These are phyloP conservation scores for Abelmoschus esculentus DNA, from an alignment of 345 rosid genomes.

Conservation along the genomic window DNA sequence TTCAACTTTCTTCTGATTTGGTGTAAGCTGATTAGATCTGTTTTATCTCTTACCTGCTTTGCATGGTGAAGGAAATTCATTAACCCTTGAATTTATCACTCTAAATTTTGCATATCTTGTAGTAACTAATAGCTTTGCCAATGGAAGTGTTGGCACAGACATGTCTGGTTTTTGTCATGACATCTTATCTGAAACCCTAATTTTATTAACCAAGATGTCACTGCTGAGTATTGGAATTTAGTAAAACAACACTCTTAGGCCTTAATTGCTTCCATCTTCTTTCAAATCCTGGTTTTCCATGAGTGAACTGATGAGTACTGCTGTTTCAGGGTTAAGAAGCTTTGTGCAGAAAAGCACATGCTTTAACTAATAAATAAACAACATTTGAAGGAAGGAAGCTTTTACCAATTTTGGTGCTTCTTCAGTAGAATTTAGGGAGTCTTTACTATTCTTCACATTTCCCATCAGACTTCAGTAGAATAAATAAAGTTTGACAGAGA, in stretches of 20 bases:
- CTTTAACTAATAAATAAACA: not conserved
- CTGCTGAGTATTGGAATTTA: not conserved
- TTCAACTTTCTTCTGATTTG: not conserved
- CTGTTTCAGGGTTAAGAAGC: slow-evolving; percentile 3
- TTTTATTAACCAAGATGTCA: not conserved
- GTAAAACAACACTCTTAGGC: not conserved
- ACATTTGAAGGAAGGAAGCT: not conserved
- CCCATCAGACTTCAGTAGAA: too few species aligned
- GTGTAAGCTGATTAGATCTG: not conserved
- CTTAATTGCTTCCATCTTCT: not conserved
- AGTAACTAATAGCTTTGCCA: slow-evolving; percentile 9
- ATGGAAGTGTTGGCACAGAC: not conserved
- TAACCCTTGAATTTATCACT: not conserved
- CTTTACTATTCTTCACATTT: not conserved
- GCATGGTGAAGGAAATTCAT: slow-evolving; percentile 3
- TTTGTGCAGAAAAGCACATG: slow-evolving; percentile 3
- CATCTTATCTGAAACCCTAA: slow-evolving; percentile 10
- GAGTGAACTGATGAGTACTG: not conserved
- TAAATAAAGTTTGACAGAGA: slow-evolving; percentile 13
- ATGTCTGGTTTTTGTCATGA: slow-evolving; percentile 3
- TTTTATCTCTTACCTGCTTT: not conserved
- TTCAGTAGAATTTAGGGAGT: not conserved
- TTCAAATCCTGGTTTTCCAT: not conserved
- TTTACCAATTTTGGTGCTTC: slow-evolving; percentile 3
- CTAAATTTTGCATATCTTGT: not conserved